Conservation (phyloP, 2,329 filamentous ascomycete genomes). For the Trichoderma citrinoviride region DNA sequence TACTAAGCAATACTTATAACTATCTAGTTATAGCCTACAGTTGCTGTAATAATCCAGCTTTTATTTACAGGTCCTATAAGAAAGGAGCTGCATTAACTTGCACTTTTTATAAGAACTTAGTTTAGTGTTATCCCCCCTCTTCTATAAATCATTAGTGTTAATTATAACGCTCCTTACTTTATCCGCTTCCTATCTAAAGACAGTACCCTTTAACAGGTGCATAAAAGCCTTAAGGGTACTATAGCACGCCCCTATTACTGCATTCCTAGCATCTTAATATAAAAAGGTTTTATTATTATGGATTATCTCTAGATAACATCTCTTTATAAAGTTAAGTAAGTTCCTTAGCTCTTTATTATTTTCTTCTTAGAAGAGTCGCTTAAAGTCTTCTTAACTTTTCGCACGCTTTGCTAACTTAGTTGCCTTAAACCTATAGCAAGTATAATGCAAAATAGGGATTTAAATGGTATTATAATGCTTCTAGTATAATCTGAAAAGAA, state of each 20-base stretch:
- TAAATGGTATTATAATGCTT: not conserved
- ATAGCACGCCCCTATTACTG: not conserved
- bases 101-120: not conserved
- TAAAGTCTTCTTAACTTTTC: not conserved
- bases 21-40: not conserved
- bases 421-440: not conserved
- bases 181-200: not conserved
- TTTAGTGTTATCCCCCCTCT: not conserved
- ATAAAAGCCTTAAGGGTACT: not conserved
- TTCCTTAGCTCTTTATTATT: not conserved
- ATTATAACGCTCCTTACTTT: not conserved
- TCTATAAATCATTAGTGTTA: not conserved
- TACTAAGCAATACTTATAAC: not conserved
- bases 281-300: not conserved
- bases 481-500: not conserved
- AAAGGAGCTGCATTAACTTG: not conserved
- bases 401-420: not conserved
- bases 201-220: not conserved
- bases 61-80: not conserved
- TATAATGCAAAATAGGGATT: not conserved
- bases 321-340: not conserved
- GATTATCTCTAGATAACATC: not conserved
- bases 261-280: not conserved
- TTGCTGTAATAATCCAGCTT: not conserved
- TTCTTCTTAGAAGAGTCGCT: not conserved